phyloP scores from a whole-genome alignment of 345 rosid species.

The Eucalyptus tenuipes region DNA sequence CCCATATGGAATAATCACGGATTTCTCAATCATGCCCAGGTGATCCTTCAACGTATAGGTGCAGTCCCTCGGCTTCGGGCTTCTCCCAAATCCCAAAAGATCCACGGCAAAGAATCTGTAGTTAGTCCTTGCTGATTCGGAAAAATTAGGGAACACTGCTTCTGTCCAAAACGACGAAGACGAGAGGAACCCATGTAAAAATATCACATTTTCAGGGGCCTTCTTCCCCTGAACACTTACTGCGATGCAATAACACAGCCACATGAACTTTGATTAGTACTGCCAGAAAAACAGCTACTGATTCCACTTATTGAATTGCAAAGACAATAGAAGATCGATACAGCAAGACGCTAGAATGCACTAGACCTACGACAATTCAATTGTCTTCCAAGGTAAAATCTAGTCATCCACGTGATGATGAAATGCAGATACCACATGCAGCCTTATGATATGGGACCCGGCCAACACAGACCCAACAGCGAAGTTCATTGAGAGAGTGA shows the following conservation, averaged over 20 bases:
- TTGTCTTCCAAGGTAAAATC: background rate
- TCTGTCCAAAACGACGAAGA: slow-evolving; percentile 24
- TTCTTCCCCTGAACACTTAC: background rate
- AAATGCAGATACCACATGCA: background rate
- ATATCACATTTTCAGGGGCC: slow-evolving; percentile 46
- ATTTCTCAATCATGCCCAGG: slow-evolving; percentile 52
- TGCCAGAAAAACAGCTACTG: background rate
- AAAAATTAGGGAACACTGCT: slow-evolving; percentile 26
- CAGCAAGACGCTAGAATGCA: background rate
- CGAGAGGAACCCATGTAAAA: slow-evolving; percentile 51
- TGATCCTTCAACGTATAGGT: slow-evolving; percentile 53
- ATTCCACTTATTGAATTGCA: background rate
- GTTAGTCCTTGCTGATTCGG: slow-evolving; percentile 9
- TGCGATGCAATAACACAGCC: background rate
- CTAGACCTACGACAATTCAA: background rate
- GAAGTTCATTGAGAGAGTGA: background rate
- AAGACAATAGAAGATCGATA: background rate
- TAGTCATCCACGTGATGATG: background rate
- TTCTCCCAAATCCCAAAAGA: slow-evolving; percentile 69
- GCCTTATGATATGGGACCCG: background rate
- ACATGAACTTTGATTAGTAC: background rate
- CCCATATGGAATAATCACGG: slow-evolving; percentile 33
- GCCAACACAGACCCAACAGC: background rate
- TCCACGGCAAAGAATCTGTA: slow-evolving; percentile 54
- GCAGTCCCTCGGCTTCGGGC: slow-evolving; percentile 64